phyloP scores from a whole-genome alignment of 106 monocot species.

The Triglochin maritima region DNA sequence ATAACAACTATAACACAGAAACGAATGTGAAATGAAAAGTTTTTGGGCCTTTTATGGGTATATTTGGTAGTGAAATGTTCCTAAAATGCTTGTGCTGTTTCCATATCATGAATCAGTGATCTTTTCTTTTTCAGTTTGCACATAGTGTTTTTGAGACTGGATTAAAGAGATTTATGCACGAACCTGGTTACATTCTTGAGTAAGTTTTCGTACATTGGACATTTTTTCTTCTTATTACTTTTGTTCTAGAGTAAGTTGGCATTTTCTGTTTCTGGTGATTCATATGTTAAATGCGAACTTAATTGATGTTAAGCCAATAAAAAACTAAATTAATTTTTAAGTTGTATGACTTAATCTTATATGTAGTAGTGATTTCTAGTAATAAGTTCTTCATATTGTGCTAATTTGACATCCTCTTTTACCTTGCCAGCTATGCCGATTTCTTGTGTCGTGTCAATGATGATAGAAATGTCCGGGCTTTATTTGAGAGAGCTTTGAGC shows the following conservation, averaged over 20 bases:
- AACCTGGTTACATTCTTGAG: conserved; percentile 94
- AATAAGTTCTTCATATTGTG: too few species aligned
- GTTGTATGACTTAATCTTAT: too few species aligned
- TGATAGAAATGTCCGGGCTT: conserved; percentile 93
- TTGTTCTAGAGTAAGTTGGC: not conserved
- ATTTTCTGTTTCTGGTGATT: not conserved
- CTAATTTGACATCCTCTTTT: too few species aligned
- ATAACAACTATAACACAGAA: too few species aligned
- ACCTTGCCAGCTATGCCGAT: conserved; percentile 71
- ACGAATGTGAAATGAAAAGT: too few species aligned
- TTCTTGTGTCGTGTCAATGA: conserved; percentile 95
- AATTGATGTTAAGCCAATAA: too few species aligned
- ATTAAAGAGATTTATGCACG: conserved; percentile 85
- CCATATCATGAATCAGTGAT: not conserved
- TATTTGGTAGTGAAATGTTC: not conserved
- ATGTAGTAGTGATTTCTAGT: too few species aligned
- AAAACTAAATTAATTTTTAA: too few species aligned
- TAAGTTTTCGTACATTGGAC: conserved; percentile 21
- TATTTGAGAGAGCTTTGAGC: conserved; percentile 93
- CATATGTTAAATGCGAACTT: too few species aligned
- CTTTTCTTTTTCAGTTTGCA: conserved; percentile 47
- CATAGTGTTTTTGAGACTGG: conserved; percentile 94
- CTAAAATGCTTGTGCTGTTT: not conserved
- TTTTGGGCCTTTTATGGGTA: not conserved
- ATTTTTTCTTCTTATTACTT: not conserved